Percentiles rank a stretch among this genome's conserved stretches.
phyloP scores from a whole-genome alignment of 176 grass and related monocot genomes.

The sorghum (Sorghum bicolor) region DNA sequence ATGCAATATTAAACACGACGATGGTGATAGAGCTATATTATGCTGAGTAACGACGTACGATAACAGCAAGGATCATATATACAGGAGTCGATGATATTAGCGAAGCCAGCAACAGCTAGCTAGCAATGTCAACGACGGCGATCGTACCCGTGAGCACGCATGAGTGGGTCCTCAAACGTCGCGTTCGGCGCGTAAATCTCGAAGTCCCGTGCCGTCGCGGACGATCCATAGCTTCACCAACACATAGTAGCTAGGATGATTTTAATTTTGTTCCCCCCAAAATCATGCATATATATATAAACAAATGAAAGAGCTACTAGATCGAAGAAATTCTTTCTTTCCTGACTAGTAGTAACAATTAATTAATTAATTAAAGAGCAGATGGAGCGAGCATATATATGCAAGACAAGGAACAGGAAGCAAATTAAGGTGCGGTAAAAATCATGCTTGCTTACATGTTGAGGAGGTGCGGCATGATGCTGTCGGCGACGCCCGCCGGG shows the following conservation, averaged over 20 bases:
- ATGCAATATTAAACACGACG: too few relatives aligned
- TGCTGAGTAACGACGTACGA: too few relatives aligned
- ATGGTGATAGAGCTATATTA: too few relatives aligned
- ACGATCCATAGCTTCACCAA: slow-evolving; percentile 27
- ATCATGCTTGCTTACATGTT: slow-evolving; percentile 20
- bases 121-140: too few relatives aligned
- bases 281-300: background rate
- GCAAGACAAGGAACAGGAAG: background rate
- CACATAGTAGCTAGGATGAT: background rate
- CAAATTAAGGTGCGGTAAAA: too few relatives aligned
- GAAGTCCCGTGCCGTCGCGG: slow-evolving; percentile 37
- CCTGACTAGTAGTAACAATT: too few relatives aligned
- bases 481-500: background rate
- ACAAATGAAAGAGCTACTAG: background rate
- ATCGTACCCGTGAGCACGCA: slow-evolving; percentile 47
- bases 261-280: background rate
- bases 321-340: background rate
- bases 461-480: slow-evolving; percentile 51
- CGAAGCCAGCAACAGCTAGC: too few relatives aligned
- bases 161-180: slow-evolving; percentile 44
- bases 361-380: too few relatives aligned
- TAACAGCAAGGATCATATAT: too few relatives aligned
- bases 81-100: too few relatives aligned
- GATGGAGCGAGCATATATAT: background rate
- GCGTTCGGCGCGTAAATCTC: slow-evolving; percentile 34